Conservation (phyloP, 495 filamentous ascomycete species). For the Podospora pseudoanserina region DNA sequence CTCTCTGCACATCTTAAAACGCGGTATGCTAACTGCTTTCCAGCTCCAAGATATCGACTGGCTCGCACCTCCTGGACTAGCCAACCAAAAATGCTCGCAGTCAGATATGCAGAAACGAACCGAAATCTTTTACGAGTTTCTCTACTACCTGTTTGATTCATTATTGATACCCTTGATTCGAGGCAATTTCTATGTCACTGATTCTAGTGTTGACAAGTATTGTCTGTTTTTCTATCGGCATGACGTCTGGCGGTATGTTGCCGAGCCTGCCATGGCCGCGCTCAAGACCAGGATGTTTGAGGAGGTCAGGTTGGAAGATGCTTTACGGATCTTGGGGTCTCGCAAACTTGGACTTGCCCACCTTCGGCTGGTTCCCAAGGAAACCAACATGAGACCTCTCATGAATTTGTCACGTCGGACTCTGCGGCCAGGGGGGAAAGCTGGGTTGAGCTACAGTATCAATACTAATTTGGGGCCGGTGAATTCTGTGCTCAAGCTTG, state of each 20-base stretch:
- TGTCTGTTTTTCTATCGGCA: constrained; percentile 92
- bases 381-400: constrained; percentile 65
- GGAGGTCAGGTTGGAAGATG: constrained; percentile 60
- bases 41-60: constrained; percentile 67
- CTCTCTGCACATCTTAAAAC: not conserved
- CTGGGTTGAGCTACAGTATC: constrained; percentile 66
- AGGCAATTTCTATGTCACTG: constrained; percentile 89
- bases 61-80: constrained; percentile 56
- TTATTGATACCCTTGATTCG: constrained; percentile 84
- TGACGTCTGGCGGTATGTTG: constrained; percentile 78
- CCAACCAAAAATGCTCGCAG: constrained; percentile 54
- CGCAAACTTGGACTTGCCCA: constrained; percentile 71
- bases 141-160: constrained; percentile 92
- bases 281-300: constrained; percentile 77
- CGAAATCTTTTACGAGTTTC: constrained; percentile 76
- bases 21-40: not conserved
- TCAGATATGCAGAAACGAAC: constrained; percentile 73
- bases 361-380: constrained; percentile 77
- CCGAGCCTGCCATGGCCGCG: constrained; percentile 63
- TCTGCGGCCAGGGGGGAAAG: constrained; percentile 50
- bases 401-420: constrained; percentile 73
- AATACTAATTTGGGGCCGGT: constrained; percentile 76
- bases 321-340: constrained; percentile 54
- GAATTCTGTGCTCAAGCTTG: constrained; percentile 70
- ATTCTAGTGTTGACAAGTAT: constrained; percentile 76